Percentiles rank a stretch among this genome's conserved stretches.
These are phyloP conservation scores for Platanthera guangdongensis DNA, from an alignment of 106 monocot genomes.

Conservation along the genomic window DNA sequence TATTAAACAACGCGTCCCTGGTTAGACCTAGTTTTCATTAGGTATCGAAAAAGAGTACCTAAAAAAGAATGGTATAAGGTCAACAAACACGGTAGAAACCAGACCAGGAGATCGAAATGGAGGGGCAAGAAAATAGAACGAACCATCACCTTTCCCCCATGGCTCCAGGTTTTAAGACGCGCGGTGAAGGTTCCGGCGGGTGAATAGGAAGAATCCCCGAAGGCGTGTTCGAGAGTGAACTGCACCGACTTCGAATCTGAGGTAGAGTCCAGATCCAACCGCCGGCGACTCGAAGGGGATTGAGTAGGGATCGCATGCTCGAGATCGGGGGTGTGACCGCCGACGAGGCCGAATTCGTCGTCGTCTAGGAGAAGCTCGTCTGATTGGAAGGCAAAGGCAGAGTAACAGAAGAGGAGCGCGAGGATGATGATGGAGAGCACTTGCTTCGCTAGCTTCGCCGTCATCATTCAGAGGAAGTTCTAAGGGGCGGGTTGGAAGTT, in stretches of 20 bases:
- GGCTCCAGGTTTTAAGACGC: conserved; percentile 69
- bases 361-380: conserved; percentile 71
- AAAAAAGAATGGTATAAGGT: background rate
- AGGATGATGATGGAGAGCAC: conserved; percentile 8
- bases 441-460: background rate
- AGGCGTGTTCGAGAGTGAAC: conserved; percentile 75
- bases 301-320: conserved; percentile 3
- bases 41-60: background rate
- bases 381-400: conserved; percentile 47
- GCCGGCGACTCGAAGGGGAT: conserved; percentile 14
- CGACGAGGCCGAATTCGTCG: conserved; percentile 59
- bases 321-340: conserved; percentile 7
- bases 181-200: conserved; percentile 84
- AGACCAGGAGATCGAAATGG: background rate
- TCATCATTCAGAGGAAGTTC: too few species aligned
- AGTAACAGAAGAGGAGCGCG: conserved; percentile 7
- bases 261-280: conserved; percentile 18
- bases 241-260: conserved; percentile 65
- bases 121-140: background rate
- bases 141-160: conserved; percentile 44
- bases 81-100: background rate
- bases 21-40: background rate
- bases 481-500: too few species aligned
- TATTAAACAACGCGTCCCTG: too few species aligned
- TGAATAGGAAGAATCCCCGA: conserved; percentile 49